phyloP scores from a whole-genome alignment of 2,329 filamentous ascomycete species.

The Setomelanomma holmii region DNA sequence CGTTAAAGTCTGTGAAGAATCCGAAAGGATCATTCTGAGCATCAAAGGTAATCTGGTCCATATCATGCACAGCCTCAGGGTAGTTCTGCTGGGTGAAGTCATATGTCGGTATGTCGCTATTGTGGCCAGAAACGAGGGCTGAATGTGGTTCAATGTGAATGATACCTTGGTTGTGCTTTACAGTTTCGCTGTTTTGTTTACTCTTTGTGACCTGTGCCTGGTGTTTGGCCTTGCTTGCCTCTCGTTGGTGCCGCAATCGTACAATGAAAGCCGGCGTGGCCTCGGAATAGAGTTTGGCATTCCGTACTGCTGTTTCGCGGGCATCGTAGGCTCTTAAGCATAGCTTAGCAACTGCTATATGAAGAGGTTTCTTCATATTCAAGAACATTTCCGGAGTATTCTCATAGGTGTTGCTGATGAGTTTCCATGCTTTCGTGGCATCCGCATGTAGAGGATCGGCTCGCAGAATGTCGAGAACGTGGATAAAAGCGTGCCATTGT shows the following conservation, averaged over 20 bases:
- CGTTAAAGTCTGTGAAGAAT: too few species aligned
- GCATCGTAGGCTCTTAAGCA: constrained; percentile 21
- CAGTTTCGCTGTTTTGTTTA: too few species aligned
- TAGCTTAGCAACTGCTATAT: constrained; percentile 19
- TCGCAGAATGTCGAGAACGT: constrained; percentile 55
- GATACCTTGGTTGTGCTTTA: too few species aligned
- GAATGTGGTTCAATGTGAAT: too few species aligned
- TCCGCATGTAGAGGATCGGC: constrained; percentile 34
- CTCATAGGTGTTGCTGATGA: constrained; percentile 41
- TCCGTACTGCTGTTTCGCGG: constrained; percentile 1
- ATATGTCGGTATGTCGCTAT: too few species aligned
- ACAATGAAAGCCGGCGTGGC: neutral
- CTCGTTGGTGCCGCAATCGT: neutral
- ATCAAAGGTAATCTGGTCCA: too few species aligned
- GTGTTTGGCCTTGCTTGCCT: neutral
- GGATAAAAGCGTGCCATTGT: constrained; percentile 61
- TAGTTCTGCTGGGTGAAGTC: too few species aligned
- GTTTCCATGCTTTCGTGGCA: constrained; percentile 45
- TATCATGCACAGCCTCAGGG: too few species aligned
- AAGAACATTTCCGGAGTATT: constrained; percentile 29
- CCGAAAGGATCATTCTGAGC: too few species aligned
- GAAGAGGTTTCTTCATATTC: constrained; percentile 20
- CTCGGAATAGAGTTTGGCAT: neutral
- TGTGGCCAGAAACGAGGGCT: too few species aligned
- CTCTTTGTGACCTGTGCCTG: neutral